Conservation (phyloP, 352 stramenopile genomes). For the Phytophthora podocarpi region DNA sequence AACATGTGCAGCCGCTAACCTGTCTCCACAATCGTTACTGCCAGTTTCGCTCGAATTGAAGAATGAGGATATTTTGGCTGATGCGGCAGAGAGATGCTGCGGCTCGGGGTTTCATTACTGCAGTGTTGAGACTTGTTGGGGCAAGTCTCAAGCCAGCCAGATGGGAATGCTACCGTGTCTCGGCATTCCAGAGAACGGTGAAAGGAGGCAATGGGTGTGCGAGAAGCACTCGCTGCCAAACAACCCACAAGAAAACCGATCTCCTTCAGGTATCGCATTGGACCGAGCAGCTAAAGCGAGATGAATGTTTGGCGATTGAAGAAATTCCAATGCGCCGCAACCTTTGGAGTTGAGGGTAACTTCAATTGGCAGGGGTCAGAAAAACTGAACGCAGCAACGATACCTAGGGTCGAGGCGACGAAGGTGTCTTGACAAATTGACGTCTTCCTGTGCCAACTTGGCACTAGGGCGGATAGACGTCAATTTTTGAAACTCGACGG, state of each 20-base stretch:
- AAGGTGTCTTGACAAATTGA: too few relatives aligned
- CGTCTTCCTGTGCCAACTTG: too few relatives aligned
- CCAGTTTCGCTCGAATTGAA: constrained; percentile 28
- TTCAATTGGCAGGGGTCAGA: neutral
- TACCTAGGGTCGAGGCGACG: too few relatives aligned
- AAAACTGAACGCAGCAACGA: neutral
- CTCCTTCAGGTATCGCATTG: constrained; percentile 17
- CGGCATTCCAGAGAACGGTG: constrained; percentile 21
- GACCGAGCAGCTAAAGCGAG: neutral
- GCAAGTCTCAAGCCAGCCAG: constrained; percentile 19
- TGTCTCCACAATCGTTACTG: constrained; percentile 41
- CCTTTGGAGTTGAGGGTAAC: neutral
- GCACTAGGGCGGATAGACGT: too few relatives aligned
- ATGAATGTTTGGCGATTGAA: neutral
- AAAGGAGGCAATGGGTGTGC: neutral
- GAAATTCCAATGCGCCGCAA: neutral
- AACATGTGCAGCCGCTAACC: constrained; percentile 31
- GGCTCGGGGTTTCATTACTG: constrained; percentile 13
- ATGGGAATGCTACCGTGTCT: constrained; percentile 31
- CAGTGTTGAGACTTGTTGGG: constrained; percentile 10
- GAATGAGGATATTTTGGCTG: constrained; percentile 13
- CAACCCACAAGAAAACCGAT: constrained; percentile 29
- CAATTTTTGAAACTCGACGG: too few relatives aligned
- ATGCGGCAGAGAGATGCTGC: constrained; percentile 29
- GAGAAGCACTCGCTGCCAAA: constrained; percentile 13